Percentiles rank a stretch among this genome's conserved stretches.
Evolutionary conservation across 768 basidiomycete genomes (phyloP).

Genomic region (Floccularia luteovirens): DNA sequence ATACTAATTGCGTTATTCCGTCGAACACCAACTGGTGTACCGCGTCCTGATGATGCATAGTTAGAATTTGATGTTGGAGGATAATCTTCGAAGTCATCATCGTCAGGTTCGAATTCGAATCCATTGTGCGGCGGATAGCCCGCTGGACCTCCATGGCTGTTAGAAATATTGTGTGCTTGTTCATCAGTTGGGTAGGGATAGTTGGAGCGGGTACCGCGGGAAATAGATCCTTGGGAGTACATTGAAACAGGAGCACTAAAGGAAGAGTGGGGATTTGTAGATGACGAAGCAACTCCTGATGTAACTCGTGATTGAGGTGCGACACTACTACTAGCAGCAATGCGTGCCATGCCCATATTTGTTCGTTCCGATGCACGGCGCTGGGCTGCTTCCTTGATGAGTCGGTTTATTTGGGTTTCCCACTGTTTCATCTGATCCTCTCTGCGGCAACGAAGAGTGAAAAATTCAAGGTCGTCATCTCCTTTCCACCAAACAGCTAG

Average conservation of each 20-base stretch:
- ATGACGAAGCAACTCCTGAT: slow-evolving; percentile 24
- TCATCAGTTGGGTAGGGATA: slow-evolving; percentile 1
- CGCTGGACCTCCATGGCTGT: slow-evolving; percentile 29
- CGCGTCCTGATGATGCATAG: slow-evolving; percentile 53
- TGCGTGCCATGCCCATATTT: slow-evolving; percentile 35
- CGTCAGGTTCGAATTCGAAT: slow-evolving; percentile 68
- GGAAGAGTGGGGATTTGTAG: slow-evolving; percentile 17
- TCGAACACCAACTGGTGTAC: slow-evolving; percentile 62
- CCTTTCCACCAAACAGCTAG: slow-evolving; percentile 94
- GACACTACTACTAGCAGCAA: slow-evolving; percentile 39
- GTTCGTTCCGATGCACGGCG: slow-evolving; percentile 60
- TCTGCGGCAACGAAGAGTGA: slow-evolving; percentile 86
- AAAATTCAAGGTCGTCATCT: slow-evolving; percentile 88
- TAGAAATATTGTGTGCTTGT: slow-evolving; percentile 19
- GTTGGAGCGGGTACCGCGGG: slow-evolving; percentile 4
- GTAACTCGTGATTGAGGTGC: slow-evolving; percentile 26
- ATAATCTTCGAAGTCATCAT: slow-evolving; percentile 73
- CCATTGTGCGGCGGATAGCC: slow-evolving; percentile 60
- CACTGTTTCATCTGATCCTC: slow-evolving; percentile 92
- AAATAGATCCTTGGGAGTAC: slow-evolving; percentile 13
- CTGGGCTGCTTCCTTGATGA: slow-evolving; percentile 72
- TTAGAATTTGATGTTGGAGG: slow-evolving; percentile 31
- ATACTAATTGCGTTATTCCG: slow-evolving; percentile 49
- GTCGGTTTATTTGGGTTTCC: slow-evolving; percentile 83
- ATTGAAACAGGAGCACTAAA: slow-evolving; percentile 17